Base-by-base conservation (phyloP, 2,329 filamentous ascomycete species). In the Metarhizium robertsii region DNA sequence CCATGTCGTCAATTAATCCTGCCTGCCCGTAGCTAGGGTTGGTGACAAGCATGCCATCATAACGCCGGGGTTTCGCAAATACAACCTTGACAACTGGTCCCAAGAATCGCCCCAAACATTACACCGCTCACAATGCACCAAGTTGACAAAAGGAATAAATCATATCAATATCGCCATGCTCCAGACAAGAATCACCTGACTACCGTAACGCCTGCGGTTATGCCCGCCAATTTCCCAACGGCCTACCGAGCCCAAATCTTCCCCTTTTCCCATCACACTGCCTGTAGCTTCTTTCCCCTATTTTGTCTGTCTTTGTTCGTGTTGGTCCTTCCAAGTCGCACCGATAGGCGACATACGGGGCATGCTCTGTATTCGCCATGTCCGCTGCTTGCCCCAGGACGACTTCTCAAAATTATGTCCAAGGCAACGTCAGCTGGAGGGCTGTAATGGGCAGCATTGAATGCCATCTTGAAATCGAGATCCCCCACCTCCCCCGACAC, bases 81-180 rank as follows among this genome's bases (percentile, higher is more conserved):
- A 40, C 38, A 40, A 11, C 38, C 38, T 40, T n/a, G 8, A 16
- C 11, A 40, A 40, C 10, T 5, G 38, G 38, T 40, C 38, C 38
- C 38, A 11, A 40, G 14, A 40, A 7, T 11, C 49, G 49, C 6
- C 30, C 49, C 36, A 18, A 29, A 32, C 38, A 61, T 57, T 55
- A 48, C 45, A 30, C 13, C 45, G 45, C 45, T 48, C 45, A 48
- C 45, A 48, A 48, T 48, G 45, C 45, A 30, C 13, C 54, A 50
- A 29, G 46, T 57, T 55, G 57, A 62, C 48, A 57, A 58, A 63
- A 58, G 53, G 34, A 57, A 57, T 57, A 61, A 60, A 62, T 66
- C 58, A 61, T 64, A 61, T 66, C 60, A 62, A 63, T 62, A 62
- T 64, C 66, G 66, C 66, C 65, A 69, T 69, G 67, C 65, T 68